Conservation (phyloP, 108 stramenopile species). For the Phaeodactylum tricornutum region DNA sequence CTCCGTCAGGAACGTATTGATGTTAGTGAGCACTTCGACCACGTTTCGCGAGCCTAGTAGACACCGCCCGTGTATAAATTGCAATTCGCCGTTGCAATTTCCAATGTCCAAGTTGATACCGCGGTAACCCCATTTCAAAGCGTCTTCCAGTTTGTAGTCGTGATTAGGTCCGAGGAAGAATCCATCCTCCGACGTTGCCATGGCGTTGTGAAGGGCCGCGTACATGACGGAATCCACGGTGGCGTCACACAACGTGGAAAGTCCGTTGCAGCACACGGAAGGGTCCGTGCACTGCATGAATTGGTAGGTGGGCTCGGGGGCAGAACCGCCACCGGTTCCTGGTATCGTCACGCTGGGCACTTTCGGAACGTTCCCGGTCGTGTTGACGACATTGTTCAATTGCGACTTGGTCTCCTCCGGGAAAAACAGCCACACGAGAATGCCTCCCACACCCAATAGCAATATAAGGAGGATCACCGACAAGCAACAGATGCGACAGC, state of each 20-base stretch:
- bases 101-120: slow-evolving; percentile 57
- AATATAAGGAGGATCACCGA: neutral
- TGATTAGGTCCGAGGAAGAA: slow-evolving; percentile 44
- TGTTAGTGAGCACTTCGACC: slow-evolving; percentile 28
- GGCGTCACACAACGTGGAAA: slow-evolving; percentile 42
- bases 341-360: too few species aligned
- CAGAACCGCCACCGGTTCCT: too few species aligned
- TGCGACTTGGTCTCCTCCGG: too few species aligned
- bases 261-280: slow-evolving; percentile 74
- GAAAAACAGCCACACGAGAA: neutral
- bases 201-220: slow-evolving; percentile 58
- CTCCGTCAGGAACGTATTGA: slow-evolving; percentile 34
- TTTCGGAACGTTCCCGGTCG: too few species aligned
- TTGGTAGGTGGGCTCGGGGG: too few species aligned
- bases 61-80: slow-evolving; percentile 51
- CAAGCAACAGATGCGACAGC: too few species aligned
- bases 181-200: slow-evolving; percentile 33
- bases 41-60: slow-evolving; percentile 39
- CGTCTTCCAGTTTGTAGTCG: slow-evolving; percentile 34
- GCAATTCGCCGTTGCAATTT: slow-evolving; percentile 37
- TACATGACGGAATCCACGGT: slow-evolving; percentile 46
- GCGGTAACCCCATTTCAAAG: slow-evolving; percentile 58
- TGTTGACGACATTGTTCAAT: too few species aligned
- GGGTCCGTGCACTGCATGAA: too few species aligned
- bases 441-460: neutral